Conservation (phyloP, 78 protist genomes). For the Speleostelium caveatum region DNA sequence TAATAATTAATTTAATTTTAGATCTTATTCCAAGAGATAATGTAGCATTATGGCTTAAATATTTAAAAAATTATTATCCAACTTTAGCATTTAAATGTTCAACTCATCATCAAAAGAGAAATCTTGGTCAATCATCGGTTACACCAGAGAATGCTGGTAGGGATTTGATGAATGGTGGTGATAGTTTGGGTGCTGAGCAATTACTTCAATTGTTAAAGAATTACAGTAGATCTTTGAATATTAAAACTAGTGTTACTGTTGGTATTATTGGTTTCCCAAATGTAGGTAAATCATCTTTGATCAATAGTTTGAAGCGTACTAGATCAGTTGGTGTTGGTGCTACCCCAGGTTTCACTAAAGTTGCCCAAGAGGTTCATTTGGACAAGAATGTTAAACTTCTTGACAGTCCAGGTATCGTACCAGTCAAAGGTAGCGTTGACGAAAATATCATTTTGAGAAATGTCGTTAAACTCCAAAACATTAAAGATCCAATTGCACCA, state of each 20-base stretch:
- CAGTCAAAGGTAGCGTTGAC: slow-evolving; percentile 57
- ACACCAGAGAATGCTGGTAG: slow-evolving; percentile 8
- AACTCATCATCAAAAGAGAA: slow-evolving; percentile 77
- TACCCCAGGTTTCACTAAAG: slow-evolving; percentile 93
- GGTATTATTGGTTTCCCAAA: slow-evolving; percentile 98
- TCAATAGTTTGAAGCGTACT: slow-evolving; percentile 96
- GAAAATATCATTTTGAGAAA: slow-evolving; percentile 63
- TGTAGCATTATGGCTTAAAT: slow-evolving; percentile 86
- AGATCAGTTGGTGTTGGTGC: slow-evolving; percentile 92
- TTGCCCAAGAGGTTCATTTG: slow-evolving; percentile 87
- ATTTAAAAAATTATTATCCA: slow-evolving; percentile 85
- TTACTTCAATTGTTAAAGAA: slow-evolving; percentile 87
- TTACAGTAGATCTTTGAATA: slow-evolving; percentile 87
- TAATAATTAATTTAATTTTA: not conserved
- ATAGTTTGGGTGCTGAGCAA: slow-evolving; percentile 87
- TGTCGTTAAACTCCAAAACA: slow-evolving; percentile 82
- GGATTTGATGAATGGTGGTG: slow-evolving; percentile 40
- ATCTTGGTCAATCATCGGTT: slow-evolving; percentile 57
- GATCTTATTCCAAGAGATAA: slow-evolving; percentile 94
- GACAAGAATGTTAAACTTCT: slow-evolving; percentile 93
- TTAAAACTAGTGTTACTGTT: slow-evolving; percentile 90
- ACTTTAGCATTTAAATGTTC: slow-evolving; percentile 93
- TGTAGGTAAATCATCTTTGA: slow-evolving; percentile 97
- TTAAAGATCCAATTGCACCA: slow-evolving; percentile 84
- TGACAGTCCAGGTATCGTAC: slow-evolving; percentile 97